phyloP scores from a whole-genome alignment of 768 basidiomycete species.

The Boletus fagicola region DNA sequence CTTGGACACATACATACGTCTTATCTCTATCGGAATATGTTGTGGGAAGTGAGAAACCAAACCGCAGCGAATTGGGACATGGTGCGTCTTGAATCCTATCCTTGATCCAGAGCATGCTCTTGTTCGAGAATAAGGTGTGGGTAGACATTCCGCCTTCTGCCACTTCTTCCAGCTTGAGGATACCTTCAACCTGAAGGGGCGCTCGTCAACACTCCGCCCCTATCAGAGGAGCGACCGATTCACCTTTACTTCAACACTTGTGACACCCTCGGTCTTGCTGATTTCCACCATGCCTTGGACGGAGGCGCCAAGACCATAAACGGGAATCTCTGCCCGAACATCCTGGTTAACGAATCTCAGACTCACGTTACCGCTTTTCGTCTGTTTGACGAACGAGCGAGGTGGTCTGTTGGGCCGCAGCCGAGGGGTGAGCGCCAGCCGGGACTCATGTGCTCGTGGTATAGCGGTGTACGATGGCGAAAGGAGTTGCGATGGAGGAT shows the following conservation, averaged over 20 bases:
- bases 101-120: constrained; percentile 57
- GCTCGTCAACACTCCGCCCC: neutral
- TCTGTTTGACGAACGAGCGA: constrained; percentile 57
- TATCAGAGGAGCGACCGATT: constrained; percentile 8
- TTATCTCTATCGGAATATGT: constrained; percentile 55
- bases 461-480: constrained; percentile 53
- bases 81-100: constrained; percentile 35
- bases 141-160: constrained; percentile 63
- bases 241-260: constrained; percentile 65
- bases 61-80: constrained; percentile 55
- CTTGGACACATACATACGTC: constrained; percentile 51
- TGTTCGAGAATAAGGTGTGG: constrained; percentile 51
- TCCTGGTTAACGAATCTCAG: constrained; percentile 56
- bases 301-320: constrained; percentile 50
- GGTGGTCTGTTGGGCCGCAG: constrained; percentile 37
- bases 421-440: constrained; percentile 46
- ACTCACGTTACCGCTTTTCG: constrained; percentile 50
- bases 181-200: constrained; percentile 54
- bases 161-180: constrained; percentile 56
- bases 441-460: constrained; percentile 53
- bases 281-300: constrained; percentile 60
- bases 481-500: constrained; percentile 37
- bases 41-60: constrained; percentile 55
- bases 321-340: constrained; percentile 48
- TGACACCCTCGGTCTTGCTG: constrained; percentile 51